Conservation (phyloP, 176 grass and related monocot species). For the Leersia perrieri region DNA sequence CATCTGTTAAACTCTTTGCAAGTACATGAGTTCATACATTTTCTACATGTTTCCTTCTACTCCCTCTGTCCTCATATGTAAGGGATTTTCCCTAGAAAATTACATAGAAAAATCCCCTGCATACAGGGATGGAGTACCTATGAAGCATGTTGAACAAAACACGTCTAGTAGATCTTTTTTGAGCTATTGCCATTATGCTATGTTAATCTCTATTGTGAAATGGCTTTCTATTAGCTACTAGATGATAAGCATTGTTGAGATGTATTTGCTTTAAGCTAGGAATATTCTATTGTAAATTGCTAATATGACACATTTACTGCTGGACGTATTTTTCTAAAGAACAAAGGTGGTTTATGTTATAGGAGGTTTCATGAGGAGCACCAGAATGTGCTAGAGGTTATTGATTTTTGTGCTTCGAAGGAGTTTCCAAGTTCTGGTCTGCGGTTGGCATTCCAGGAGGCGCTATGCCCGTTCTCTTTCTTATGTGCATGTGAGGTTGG, state of each 20-base stretch:
- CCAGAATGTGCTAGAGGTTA: constrained; percentile 68
- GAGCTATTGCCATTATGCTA: constrained; percentile 3
- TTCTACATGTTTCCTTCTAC: not conserved
- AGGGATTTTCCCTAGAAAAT: too few relatives aligned
- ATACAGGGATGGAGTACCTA: too few relatives aligned
- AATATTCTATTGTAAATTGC: not conserved
- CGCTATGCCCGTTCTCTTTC: constrained; percentile 67
- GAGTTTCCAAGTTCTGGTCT: constrained; percentile 75
- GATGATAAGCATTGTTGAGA: not conserved
- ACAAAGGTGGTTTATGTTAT: constrained; percentile 18
- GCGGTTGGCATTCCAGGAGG: constrained; percentile 78
- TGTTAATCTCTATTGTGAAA: not conserved
- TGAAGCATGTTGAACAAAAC: not conserved
- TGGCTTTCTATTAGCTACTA: not conserved
- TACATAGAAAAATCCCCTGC: too few relatives aligned
- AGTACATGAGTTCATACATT: not conserved
- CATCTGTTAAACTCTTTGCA: not conserved
- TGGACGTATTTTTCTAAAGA: constrained; percentile 13
- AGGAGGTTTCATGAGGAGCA: constrained; percentile 90
- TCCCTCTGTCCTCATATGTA: too few relatives aligned
- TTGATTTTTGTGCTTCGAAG: constrained; percentile 54
- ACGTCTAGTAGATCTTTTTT: not conserved
- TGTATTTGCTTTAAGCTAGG: not conserved
- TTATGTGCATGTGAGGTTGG: constrained; percentile 70
- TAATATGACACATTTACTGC: not conserved